Conservation (phyloP, 1,139 yeast species). For the Taphrina wiesneri region DNA sequence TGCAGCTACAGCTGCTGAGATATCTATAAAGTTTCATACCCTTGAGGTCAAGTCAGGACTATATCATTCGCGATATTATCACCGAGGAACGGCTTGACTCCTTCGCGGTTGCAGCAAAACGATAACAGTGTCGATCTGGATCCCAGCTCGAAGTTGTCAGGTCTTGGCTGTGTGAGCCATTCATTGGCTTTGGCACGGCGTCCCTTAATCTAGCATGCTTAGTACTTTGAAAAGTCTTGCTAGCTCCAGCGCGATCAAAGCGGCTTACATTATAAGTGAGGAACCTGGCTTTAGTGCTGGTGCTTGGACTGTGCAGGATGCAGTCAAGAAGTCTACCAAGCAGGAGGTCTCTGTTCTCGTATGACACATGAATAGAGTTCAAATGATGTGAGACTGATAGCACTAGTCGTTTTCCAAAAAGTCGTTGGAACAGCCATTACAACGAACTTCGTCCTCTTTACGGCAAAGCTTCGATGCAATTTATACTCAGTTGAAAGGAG, state of each 20-base stretch:
- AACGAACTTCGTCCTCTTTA: constrained; percentile 47
- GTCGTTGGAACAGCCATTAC: constrained; percentile 61
- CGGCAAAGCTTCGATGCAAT: constrained; percentile 48
- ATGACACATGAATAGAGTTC: background rate
- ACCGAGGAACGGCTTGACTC: no score
- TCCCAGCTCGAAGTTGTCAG: background rate
- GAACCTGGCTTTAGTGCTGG: constrained; percentile 74
- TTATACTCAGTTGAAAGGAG: constrained; percentile 54
- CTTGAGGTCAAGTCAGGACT: no score
- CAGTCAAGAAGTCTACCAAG: constrained; percentile 60
- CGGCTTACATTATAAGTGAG: constrained; percentile 64
- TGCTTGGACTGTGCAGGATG: constrained; percentile 86
- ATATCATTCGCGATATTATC: no score
- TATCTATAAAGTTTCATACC: no score
- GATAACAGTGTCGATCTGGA: background rate
- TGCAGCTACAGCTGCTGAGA: no score
- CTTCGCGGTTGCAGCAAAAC: no score
- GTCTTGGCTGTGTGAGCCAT: background rate
- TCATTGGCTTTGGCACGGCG: background rate
- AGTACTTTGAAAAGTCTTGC: constrained; percentile 17
- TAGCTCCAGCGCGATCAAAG: constrained; percentile 21
- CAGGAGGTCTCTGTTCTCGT: constrained; percentile 40
- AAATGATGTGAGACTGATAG: constrained; percentile 32
- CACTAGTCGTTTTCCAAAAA: constrained; percentile 70
- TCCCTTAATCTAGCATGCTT: background rate